Conservation (phyloP, 192 early-diverging fungal species). For the Linnemannia schmuckeri region DNA sequence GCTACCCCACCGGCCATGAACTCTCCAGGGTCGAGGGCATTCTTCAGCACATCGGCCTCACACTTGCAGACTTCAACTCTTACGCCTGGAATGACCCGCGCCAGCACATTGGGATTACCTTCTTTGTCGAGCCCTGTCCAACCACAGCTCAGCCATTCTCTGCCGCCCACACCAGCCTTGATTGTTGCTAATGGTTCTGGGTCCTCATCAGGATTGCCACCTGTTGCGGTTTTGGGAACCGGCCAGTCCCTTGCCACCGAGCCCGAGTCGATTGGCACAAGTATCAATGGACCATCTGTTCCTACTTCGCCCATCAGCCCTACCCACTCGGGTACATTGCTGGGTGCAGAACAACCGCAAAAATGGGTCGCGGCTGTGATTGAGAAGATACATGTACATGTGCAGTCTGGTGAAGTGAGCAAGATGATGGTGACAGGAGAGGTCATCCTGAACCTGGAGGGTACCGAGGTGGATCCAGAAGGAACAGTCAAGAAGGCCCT, state of each 20-base stretch:
- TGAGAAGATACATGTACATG: slow-evolving; percentile 60
- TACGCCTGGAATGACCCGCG: slow-evolving; percentile 25
- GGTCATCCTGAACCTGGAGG: slow-evolving; percentile 54
- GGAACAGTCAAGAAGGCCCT: slow-evolving; percentile 34
- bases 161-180: slow-evolving; percentile 27
- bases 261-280: slow-evolving; percentile 18
- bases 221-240: background rate
- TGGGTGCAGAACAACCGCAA: slow-evolving; percentile 18
- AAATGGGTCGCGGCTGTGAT: slow-evolving; percentile 54
- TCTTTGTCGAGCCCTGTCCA: slow-evolving; percentile 22
- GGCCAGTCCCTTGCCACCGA: slow-evolving; percentile 5
- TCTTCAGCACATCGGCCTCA: slow-evolving; percentile 22
- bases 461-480: slow-evolving; percentile 5
- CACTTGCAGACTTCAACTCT: slow-evolving; percentile 18
- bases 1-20: slow-evolving; percentile 16
- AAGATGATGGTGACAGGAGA: slow-evolving; percentile 65
- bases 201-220: background rate
- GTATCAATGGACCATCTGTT: slow-evolving; percentile 10
- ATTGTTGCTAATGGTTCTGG: slow-evolving; percentile 13
- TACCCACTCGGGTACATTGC: background rate
- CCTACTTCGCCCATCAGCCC: slow-evolving; percentile 31
- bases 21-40: slow-evolving; percentile 31
- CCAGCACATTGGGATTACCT: slow-evolving; percentile 40
- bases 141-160: background rate
- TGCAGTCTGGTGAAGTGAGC: slow-evolving; percentile 57